Evolutionary conservation across 2,329 filamentous ascomycete genomes (phyloP), one percentile per base, ranked within the genome.

Genomic region (Acephala macrosclerotiorum): DNA sequence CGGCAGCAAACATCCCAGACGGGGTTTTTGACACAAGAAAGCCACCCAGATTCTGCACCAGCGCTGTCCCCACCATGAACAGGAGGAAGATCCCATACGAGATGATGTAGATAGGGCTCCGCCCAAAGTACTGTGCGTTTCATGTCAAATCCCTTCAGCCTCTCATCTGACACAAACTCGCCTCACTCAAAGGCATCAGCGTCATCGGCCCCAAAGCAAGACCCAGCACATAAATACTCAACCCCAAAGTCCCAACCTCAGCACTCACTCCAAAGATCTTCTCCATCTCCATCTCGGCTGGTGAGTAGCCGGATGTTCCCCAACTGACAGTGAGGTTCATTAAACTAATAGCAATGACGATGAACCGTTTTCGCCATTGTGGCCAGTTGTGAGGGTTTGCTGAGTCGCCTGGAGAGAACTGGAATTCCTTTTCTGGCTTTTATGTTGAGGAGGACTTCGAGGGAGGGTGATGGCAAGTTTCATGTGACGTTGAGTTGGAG

Each of bases 81-180:
- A 80, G 67, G 1, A 84, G 69, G 64, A 80, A 82, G 0, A 80
- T 73, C 0, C 85, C 84, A 78, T 91, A 90, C 9, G 81, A 79
- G 38, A 73, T 70, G 12, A 82, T 75, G 61, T 83, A 83, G 1
- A 83, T 77, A 2, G 79, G 79, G 33, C 78, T 75, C 42, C 81
- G 68, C 11, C 81, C 81, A 67, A 77, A 82, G 69, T 81, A 80
- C 12, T n/a, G 4, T 14, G 12, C 18, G 12, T 16, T 42, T 12
- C 38, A 42, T 14, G 12, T 42, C 12, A 14, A 42, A 6, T 14
- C 38, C 12, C 38, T 42, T n/a, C 5, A 33, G 29, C 29, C n/a
- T 42, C 18, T 42, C 3, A 14, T 12, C 3, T 42, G 14, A 4
- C 3, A 16, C 18, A 14, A 14, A 42, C 38, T 14, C 18, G 14